phyloP scores from a whole-genome alignment of 2,329 filamentous ascomycete genomes.

The Nothophaeocryptopus gaeumannii region DNA sequence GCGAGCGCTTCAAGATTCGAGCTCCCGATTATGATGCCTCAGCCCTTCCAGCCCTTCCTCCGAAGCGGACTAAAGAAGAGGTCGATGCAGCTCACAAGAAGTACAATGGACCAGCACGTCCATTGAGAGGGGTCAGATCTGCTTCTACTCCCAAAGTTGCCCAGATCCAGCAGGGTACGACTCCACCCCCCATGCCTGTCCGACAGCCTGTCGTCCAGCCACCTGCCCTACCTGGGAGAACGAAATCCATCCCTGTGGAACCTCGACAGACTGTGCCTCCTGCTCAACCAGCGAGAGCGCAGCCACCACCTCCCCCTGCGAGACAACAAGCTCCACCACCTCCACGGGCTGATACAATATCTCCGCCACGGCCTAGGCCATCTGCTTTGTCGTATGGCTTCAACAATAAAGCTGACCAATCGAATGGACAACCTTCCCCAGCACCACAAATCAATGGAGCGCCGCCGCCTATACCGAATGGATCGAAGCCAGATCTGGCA shows the following conservation, averaged over 20 bases:
- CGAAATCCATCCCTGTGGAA: background rate
- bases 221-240: conserved; percentile 8
- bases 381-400: conserved; percentile 32
- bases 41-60: conserved; percentile 54
- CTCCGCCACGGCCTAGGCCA: conserved; percentile 24
- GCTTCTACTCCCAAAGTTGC: conserved; percentile 24
- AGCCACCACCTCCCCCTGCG: conserved; percentile 13
- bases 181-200: conserved; percentile 21
- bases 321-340: conserved; percentile 28
- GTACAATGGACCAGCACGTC: conserved; percentile 19
- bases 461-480: conserved; percentile 49
- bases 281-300: conserved; percentile 2
- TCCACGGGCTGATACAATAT: conserved; percentile 15
- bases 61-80: conserved; percentile 47
- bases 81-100: conserved; percentile 34
- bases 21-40: conserved; percentile 57
- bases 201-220: conserved; percentile 16
- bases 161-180: conserved; percentile 25
- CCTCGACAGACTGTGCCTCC: background rate
- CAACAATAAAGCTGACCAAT: conserved; percentile 19
- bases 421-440: conserved; percentile 14
- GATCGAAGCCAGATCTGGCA: conserved; percentile 58
- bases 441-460: conserved; percentile 19
- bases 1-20: conserved; percentile 25
- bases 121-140: conserved; percentile 23